Base-by-base conservation (phyloP, 2,329 filamentous ascomycete genomes). In the Botrytis medusae region DNA sequence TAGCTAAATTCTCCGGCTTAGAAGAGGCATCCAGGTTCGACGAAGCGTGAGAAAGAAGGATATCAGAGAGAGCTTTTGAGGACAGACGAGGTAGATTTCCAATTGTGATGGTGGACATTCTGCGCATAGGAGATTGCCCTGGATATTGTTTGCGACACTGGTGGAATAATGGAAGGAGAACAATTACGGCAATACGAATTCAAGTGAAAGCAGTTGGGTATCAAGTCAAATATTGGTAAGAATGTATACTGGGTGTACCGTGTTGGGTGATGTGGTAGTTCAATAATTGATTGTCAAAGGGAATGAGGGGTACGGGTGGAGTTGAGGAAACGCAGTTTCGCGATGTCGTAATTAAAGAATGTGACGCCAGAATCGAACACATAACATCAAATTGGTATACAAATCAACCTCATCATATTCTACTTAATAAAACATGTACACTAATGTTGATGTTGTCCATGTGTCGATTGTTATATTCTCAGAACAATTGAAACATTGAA, bases 1-100 rank as follows among this genome's bases (percentile, higher is more conserved):
- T 86, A 16, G 93, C 93, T 73, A 94, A 86, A 42, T 78, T 75
- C 14, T 67, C 69, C 14, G 76, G 75, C 18, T 75, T 57, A n/a
- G 74, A 71, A n/a, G 74, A 59, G 2, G 74, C 69, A 75, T 80
- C 77, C 51, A 79, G 72, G 48, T 80, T 80, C 5, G 77, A 73
- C 25, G 75, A 74, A 5, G 72, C 54, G 46, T 76, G 60, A 10
- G 76, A 75, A 16, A 82, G 78, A 32, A 82, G 64, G 22, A 81
- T 77, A 37, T 77, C 60, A 34, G 79, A 79, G 62, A 82, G 77
- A 18, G 74, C 75, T 44, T 74, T 72, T 4, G 79, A 72, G n/a
- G 79, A 77, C 62, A 82, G 72, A 37, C 80, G 80, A 12, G 79
- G 79, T 6, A 81, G 77, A 25, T 62, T 79, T 14, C 76, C 74